phyloP scores from a whole-genome alignment of 768 basidiomycete species.

The Tulasnella sp. region DNA sequence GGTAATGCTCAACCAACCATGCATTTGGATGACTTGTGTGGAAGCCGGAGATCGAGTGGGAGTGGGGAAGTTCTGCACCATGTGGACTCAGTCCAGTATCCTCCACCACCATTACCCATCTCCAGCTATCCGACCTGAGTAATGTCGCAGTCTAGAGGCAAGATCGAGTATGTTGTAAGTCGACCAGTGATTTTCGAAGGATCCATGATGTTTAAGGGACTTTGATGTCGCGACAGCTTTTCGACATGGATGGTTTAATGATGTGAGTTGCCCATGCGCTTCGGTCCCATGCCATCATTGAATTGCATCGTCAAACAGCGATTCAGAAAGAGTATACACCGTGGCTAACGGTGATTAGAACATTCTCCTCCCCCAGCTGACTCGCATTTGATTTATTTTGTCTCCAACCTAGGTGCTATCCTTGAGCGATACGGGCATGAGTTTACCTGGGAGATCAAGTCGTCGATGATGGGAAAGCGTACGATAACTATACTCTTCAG shows the following conservation, averaged over 20 bases:
- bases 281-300: too few relatives aligned
- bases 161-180: conserved; percentile 8
- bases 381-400: background rate
- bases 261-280: conserved; percentile 3
- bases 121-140: background rate
- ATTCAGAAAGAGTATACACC: background rate
- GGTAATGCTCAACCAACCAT: background rate
- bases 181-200: background rate
- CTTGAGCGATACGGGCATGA: conserved; percentile 57
- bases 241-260: conserved; percentile 57
- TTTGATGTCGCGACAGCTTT: conserved; percentile 25
- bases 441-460: conserved; percentile 85
- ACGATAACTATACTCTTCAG: conserved; percentile 16
- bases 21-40: background rate
- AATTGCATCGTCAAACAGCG: background rate
- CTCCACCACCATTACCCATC: background rate
- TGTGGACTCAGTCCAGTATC: background rate
- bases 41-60: background rate
- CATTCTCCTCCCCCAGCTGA: background rate
- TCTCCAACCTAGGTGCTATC: conserved; percentile 44
- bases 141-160: background rate
- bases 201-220: background rate
- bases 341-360: background rate
- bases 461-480: conserved; percentile 85
- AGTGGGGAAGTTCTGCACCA: background rate